Conservation (phyloP, 495 filamentous ascomycete species). For the Neurospora cerealis region DNA sequence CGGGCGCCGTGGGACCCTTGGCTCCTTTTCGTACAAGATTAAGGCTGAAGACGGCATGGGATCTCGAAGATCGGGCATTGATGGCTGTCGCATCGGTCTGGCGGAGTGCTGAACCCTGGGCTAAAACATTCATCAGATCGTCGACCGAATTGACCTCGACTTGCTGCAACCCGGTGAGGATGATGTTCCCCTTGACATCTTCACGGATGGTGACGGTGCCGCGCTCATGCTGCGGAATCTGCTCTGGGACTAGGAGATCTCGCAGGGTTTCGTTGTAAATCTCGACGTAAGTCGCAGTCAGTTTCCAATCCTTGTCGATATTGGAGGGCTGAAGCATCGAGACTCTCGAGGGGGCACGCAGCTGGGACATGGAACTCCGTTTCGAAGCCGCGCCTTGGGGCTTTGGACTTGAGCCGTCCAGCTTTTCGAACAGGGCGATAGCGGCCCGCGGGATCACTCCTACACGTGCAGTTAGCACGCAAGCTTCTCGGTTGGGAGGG, state of each 20-base stretch:
- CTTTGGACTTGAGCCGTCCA: constrained; percentile 42
- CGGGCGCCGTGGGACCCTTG: constrained; percentile 40
- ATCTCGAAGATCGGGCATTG: constrained; percentile 97
- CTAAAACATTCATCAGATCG: constrained; percentile 78
- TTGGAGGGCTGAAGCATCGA: constrained; percentile 43
- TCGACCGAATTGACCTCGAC: constrained; percentile 88
- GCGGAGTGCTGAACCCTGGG: constrained; percentile 86
- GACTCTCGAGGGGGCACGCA: constrained; percentile 74
- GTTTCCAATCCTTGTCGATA: constrained; percentile 75
- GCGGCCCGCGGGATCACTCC: constrained; percentile 93
- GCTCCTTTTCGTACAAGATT: constrained; percentile 84
- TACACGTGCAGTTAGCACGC: constrained; percentile 24
- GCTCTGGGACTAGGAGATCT: constrained; percentile 79
- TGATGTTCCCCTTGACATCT: constrained; percentile 89
- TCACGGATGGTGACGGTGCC: constrained; percentile 75
- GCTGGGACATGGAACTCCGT: constrained; percentile 60
- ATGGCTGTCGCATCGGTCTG: constrained; percentile 99
- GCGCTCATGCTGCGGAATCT: constrained; percentile 57
- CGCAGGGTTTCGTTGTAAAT: constrained; percentile 97
- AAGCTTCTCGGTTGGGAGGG: not conserved
- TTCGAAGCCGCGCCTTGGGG: constrained; percentile 13
- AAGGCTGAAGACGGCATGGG: constrained; percentile 93
- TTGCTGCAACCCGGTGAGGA: constrained; percentile 81
- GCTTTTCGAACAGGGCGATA: constrained; percentile 74
- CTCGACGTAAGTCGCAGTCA: constrained; percentile 96